These are phyloP conservation scores for Carex myosuroides DNA, from an alignment of 176 grass and related monocot genomes.

Conservation along the genomic window DNA sequence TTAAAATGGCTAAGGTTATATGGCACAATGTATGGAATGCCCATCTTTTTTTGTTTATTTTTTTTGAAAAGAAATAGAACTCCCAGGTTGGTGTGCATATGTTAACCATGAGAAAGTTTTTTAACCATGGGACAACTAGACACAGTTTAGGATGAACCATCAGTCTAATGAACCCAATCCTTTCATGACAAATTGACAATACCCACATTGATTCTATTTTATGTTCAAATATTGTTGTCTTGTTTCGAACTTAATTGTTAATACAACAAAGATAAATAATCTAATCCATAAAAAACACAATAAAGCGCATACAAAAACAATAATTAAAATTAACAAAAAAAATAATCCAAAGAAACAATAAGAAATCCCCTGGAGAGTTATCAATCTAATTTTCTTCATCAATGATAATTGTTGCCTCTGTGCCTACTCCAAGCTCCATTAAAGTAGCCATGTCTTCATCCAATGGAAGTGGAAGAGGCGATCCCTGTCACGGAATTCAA, in stretches of 20 bases:
- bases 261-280: not conserved
- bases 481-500: slow-evolving; percentile 37
- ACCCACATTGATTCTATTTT: not conserved
- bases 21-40: not conserved
- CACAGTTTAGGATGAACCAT: not conserved
- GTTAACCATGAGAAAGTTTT: not conserved
- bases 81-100: not conserved
- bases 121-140: not conserved
- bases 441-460: slow-evolving; percentile 71
- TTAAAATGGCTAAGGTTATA: no score
- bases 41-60: not conserved
- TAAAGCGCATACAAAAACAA: not conserved
- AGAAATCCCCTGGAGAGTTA: not conserved
- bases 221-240: not conserved
- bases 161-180: not conserved
- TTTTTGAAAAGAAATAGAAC: not conserved
- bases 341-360: not conserved
- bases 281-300: not conserved
- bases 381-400: slow-evolving; percentile 70
- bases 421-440: slow-evolving; percentile 55
- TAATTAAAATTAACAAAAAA: not conserved
- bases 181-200: not conserved
- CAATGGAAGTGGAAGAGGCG: slow-evolving; percentile 45
- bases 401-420: slow-evolving; percentile 52
- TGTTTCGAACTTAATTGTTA: not conserved